Evolutionary conservation across 2,329 filamentous ascomycete species (phyloP).

Genomic region (Penicillium italicum): DNA sequence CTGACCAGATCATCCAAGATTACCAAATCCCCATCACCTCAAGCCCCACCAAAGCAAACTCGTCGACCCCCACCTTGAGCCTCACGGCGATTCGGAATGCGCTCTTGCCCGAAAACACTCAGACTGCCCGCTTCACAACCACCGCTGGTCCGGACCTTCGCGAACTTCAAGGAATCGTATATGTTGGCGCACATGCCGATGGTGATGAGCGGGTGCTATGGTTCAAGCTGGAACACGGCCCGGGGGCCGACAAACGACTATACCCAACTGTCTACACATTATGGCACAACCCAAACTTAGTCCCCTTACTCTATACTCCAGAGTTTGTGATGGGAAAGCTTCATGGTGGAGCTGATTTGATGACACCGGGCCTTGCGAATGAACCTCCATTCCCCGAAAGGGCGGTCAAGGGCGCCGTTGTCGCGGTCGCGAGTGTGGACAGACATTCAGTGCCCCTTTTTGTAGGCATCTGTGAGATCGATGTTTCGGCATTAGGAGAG

Average conservation of each 20-base stretch:
- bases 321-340: slow-evolving; percentile 58
- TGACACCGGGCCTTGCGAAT: slow-evolving; percentile 64
- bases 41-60: slow-evolving; percentile 27
- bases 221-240: slow-evolving; percentile 59
- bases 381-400: slow-evolving; percentile 60
- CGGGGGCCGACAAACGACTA: slow-evolving; percentile 39
- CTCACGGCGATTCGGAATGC: slow-evolving; percentile 53
- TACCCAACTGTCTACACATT: slow-evolving; percentile 60
- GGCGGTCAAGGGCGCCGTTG: slow-evolving; percentile 58
- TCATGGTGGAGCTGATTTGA: slow-evolving; percentile 62
- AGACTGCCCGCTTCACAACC: slow-evolving; percentile 63
- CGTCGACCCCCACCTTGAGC: slow-evolving; percentile 46
- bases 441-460: slow-evolving; percentile 59
- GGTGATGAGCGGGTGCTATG: slow-evolving; percentile 60
- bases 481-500: slow-evolving; percentile 53
- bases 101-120: slow-evolving; percentile 60
- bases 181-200: slow-evolving; percentile 57
- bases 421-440: slow-evolving; percentile 60
- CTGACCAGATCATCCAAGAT: slow-evolving; percentile 63
- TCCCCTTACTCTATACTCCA: slow-evolving; percentile 63
- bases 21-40: slow-evolving; percentile 52
- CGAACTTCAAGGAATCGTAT: slow-evolving; percentile 61
- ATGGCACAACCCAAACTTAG: slow-evolving; percentile 60
- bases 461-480: slow-evolving; percentile 63
- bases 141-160: slow-evolving; percentile 60